Evolutionary conservation across 2,329 filamentous ascomycete genomes (phyloP), one percentile per base, ranked within the genome.

Genomic region (Cercospora zeae-maydis): DNA sequence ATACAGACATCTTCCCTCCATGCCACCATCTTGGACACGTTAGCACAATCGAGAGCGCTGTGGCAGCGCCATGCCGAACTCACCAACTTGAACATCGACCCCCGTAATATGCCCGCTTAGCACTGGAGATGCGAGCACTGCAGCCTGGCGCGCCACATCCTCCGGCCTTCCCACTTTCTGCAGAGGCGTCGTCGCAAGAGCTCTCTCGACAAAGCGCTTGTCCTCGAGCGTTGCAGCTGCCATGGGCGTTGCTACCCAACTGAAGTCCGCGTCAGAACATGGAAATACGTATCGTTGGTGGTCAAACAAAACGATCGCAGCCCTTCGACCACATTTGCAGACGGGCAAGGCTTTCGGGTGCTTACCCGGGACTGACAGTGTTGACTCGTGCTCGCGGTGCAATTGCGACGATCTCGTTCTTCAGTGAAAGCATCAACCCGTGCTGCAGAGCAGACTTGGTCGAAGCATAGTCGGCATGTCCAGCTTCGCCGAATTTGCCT

Each of bases 351-450:
- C 24, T 3, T 27, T 27, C 6, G 3, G 24, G 24, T 27, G 24
- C 39, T 13, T 7, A 45, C 39, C 39, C 66, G 1, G 72, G 72
- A 47, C 66, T 70, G 13, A 74, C 67, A 47, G 60, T 62, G 63
- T 74, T 74, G 13, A 73, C 70, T 2, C 72, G 60, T 1, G 68
- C 72, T 39, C 57, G 59, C 0, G 71, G 70, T 9, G 71, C 72
- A 54, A 72, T 69, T 2, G 63, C 55, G 1, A 74, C 72, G 31
- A 74, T 73, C 58, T 74, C 72, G 47, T 74, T 74, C 67, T 74
- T 74, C 16, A 74, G 61, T 19, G 72, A 70, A 0, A 69, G 70
- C 11, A 66, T 67, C 16, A 74, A 49, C 4, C 72, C 72, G 49
- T 73, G 71, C 72, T 73, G 72, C 11, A 74, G 54, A 8, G 70